phyloP scores from a whole-genome alignment of 179 eudicot species.

The Drosera spatulata region DNA sequence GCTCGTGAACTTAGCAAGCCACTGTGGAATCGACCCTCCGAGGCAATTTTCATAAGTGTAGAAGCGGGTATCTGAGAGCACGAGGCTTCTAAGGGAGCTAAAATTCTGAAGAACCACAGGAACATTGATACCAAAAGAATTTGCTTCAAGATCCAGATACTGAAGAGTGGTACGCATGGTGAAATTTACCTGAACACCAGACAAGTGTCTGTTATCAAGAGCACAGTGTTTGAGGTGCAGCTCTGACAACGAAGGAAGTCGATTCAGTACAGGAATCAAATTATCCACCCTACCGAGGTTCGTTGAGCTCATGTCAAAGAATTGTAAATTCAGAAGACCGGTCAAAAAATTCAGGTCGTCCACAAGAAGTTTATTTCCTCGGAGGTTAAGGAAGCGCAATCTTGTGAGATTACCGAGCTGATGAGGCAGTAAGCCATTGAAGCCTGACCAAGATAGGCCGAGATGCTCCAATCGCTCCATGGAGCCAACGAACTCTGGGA shows the following conservation, averaged over 20 bases:
- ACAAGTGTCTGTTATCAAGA: slow-evolving; percentile 1
- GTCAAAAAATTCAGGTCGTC: slow-evolving; percentile 13
- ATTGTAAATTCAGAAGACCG: slow-evolving; percentile 5
- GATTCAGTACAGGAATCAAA: slow-evolving; percentile 9
- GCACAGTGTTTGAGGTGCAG: slow-evolving; percentile 9
- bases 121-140: background rate
- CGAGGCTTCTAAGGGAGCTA: background rate
- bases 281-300: background rate
- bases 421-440: no score
- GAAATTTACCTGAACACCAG: slow-evolving; percentile 7
- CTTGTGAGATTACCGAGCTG: no score
- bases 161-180: slow-evolving; percentile 6
- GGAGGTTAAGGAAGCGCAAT: no score
- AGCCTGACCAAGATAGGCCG: no score
- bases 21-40: background rate
- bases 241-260: slow-evolving; percentile 13
- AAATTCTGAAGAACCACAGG: background rate
- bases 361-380: no score
- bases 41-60: background rate
- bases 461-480: no score
- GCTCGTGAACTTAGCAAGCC: background rate
- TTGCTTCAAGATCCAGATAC: slow-evolving; percentile 12
- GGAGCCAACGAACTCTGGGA: no score
- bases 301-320: slow-evolving; percentile 11
- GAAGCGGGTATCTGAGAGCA: background rate